These are phyloP conservation scores for Medicago arabica DNA, from an alignment of 306 rosid genomes.

Conservation along the genomic window DNA sequence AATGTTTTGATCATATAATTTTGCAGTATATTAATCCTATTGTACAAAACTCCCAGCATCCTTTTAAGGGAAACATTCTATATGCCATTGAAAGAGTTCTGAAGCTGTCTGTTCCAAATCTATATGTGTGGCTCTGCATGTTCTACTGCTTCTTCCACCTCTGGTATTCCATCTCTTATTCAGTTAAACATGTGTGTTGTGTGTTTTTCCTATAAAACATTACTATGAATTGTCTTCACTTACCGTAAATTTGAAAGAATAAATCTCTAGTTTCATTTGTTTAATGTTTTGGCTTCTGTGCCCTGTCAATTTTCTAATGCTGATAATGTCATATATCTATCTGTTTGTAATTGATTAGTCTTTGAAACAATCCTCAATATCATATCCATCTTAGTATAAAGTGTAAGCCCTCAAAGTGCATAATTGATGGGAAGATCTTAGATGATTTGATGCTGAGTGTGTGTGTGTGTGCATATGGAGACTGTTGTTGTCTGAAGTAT, in stretches of 20 bases:
- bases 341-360: constrained; percentile 22
- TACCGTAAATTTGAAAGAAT: constrained; percentile 19
- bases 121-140: constrained; percentile 99
- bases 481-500: constrained; percentile 16
- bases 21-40: constrained; percentile 96
- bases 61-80: constrained; percentile 85
- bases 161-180: constrained; percentile 56
- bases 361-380: constrained; percentile 23
- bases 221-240: constrained; percentile 22
- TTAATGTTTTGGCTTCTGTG: constrained; percentile 26
- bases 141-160: constrained; percentile 98
- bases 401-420: background rate
- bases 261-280: constrained; percentile 24
- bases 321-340: background rate
- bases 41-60: constrained; percentile 93
- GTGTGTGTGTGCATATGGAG: constrained; percentile 6
- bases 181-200: constrained; percentile 10
- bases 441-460: constrained; percentile 14
- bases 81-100: constrained; percentile 88
- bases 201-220: constrained; percentile 4
- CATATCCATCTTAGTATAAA: constrained; percentile 27
- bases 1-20: constrained; percentile 37
- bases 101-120: constrained; percentile 96
- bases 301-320: constrained; percentile 3
- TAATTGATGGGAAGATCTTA: background rate